phyloP scores from a whole-genome alignment of 2,329 filamentous ascomycete genomes.

The Fusarium pilosicola region DNA sequence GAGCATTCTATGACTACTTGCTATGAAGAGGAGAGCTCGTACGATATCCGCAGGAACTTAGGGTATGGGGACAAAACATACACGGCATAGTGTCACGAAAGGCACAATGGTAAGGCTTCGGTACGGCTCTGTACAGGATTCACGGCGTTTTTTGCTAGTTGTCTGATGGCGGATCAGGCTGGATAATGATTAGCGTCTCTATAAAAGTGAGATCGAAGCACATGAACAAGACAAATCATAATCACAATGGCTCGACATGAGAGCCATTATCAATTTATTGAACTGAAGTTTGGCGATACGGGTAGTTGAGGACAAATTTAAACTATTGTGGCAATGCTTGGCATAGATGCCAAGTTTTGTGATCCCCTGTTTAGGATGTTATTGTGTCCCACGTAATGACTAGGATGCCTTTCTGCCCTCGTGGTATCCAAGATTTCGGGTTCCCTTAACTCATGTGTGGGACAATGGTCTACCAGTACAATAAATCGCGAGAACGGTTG shows the following conservation, averaged over 20 bases:
- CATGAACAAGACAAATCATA: neutral
- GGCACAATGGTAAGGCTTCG: constrained; percentile 2
- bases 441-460: no score
- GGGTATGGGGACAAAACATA: constrained; percentile 12
- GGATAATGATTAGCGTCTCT: constrained; percentile 25
- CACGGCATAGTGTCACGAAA: constrained; percentile 9
- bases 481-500: neutral
- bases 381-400: neutral
- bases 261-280: neutral
- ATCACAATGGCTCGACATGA: neutral
- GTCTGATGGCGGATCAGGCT: constrained; percentile 23
- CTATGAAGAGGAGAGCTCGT: constrained; percentile 10
- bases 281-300: neutral
- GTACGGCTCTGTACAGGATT: constrained; percentile 29
- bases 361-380: neutral
- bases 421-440: neutral
- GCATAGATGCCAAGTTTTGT: neutral
- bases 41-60: constrained; percentile 3
- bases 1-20: constrained; percentile 21
- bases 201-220: constrained; percentile 26
- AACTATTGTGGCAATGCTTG: neutral
- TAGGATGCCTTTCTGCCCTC: no score
- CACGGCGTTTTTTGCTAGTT: constrained; percentile 35
- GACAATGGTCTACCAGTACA: neutral
- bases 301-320: neutral